A percentile compares a stretch with the other conserved stretches of the same genome.
Conservation (phyloP, 805 yeast genomes). For the Yarrowia sp. region DNA sequence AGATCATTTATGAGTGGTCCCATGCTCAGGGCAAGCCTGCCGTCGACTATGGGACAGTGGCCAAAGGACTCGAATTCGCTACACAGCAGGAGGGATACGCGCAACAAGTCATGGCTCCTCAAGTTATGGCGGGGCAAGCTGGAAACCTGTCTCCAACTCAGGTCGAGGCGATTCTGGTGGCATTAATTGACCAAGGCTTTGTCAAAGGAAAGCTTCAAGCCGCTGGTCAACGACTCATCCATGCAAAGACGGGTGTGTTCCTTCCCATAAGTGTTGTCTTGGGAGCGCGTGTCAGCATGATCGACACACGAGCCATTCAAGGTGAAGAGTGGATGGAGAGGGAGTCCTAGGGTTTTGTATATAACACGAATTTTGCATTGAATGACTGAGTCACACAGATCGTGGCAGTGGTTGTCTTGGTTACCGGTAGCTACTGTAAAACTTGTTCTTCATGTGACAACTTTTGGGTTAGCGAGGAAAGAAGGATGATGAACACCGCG, state of each 20-base stretch:
- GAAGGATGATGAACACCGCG: no score
- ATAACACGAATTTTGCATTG: no score
- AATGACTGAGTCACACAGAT: no score
- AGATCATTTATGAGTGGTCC: constrained; percentile 14
- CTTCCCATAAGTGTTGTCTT: constrained; percentile 29
- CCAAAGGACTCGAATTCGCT: background rate
- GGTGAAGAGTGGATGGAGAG: constrained; percentile 24
- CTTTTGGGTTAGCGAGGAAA: no score
- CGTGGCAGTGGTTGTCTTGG: no score
- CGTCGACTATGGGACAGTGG: background rate
- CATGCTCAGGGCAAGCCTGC: background rate
- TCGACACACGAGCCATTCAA: background rate
- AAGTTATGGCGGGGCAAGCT: background rate
- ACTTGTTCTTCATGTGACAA: no score
- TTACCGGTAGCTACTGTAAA: no score
- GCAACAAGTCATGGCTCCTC: constrained; percentile 9
- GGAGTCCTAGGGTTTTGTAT: no score
- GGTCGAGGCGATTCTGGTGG: constrained; percentile 30
- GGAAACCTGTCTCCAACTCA: background rate
- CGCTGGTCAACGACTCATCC: constrained; percentile 43
- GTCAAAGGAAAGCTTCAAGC: constrained; percentile 50
- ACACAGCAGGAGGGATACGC: background rate
- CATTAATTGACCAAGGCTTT: constrained; percentile 44
- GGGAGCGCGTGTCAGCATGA: background rate
- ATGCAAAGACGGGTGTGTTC: constrained; percentile 43